Evolutionary conservation across 73 alveolate genomes (phyloP).

Genomic region (Effrenium voratum): DNA sequence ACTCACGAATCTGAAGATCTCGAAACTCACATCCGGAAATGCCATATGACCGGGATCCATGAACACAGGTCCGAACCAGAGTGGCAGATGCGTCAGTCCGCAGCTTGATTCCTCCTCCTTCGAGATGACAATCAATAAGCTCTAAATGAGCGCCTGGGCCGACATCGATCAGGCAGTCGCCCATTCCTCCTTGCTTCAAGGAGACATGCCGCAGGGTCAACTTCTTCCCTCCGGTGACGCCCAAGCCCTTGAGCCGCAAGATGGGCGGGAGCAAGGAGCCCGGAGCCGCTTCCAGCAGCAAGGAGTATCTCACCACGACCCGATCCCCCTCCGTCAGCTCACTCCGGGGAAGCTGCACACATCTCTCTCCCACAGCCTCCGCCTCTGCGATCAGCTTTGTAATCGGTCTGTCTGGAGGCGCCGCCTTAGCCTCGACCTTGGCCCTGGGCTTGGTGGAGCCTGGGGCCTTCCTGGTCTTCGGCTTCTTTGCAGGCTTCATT

Average conservation of each 20-base stretch:
- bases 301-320: conserved; percentile 12
- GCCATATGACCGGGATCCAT: conserved; percentile 36
- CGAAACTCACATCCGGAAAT: background rate
- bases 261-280: conserved; percentile 77
- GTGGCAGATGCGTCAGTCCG: conserved; percentile 35
- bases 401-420: conserved; percentile 24
- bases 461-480: conserved; percentile 9
- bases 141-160: conserved; percentile 46
- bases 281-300: conserved; percentile 49
- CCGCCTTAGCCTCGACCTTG: background rate
- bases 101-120: conserved; percentile 73
- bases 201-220: conserved; percentile 49
- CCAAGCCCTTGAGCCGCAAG: conserved; percentile 47
- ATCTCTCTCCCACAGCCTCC: background rate
- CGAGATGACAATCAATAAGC: conserved; percentile 44
- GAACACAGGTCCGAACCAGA: conserved; percentile 35
- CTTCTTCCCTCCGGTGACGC: background rate
- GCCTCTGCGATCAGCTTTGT: conserved; percentile 38
- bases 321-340: background rate
- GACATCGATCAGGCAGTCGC: conserved; percentile 18
- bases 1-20: conserved; percentile 19
- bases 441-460: conserved; percentile 10
- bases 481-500: conserved; percentile 42
- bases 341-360: conserved; percentile 10
- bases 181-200: background rate